Evolutionary conservation across 139 green algal species (phyloP), one percentile per base, ranked within the genome.

Genomic region (Closterium sp.): DNA sequence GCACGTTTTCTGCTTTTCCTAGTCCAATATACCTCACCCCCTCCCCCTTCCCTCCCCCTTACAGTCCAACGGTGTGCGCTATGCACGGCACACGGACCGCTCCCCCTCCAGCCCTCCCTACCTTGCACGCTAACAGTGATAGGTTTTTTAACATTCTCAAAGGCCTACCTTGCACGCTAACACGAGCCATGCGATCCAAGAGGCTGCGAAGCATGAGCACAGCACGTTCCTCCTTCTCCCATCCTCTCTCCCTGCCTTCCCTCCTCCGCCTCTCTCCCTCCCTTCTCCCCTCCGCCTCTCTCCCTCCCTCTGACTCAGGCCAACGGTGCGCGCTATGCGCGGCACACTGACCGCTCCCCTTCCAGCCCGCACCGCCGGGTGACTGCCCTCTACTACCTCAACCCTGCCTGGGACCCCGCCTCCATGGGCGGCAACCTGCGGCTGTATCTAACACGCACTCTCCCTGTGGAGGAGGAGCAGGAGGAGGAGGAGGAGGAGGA

Each of bases 371-470:
- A 91, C 28, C 93, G 95, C 81, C 84, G 85, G 19, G 30, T 97
- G 35, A 97, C 96, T 19, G 96, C 95, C 34, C 95, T 97, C 5
- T 89, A 95, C 19, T 97, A 97, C 92, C 89, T 97, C 16, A 97
- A 97, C 91, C 55, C 90, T 2, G 89, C 38, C 16, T 96, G 95
- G 95, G 34, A 95, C 34, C 25, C 12, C 35, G 32, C 76, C 4
- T 69, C 91, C 93, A 81, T 95, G 81, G 95, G 95, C 12, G 95
- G 95, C 69, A 88, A 94, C 84, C 91, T 96, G n/a, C 91, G 91
- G 10, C 55, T 96, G 21, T 96, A 96, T 84, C 55, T 31, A 7
- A 31, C 89, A 4, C 32, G 30, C n/a, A n/a, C n/a, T n/a, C n/a
- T n/a, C n/a, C n/a, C n/a, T n/a, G n/a, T n/a, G 10, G 12, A 16